Evolutionary conservation across 805 yeast species (phyloP), one percentile per base, ranked within the genome.

Genomic region (Candida odintsovae): DNA sequence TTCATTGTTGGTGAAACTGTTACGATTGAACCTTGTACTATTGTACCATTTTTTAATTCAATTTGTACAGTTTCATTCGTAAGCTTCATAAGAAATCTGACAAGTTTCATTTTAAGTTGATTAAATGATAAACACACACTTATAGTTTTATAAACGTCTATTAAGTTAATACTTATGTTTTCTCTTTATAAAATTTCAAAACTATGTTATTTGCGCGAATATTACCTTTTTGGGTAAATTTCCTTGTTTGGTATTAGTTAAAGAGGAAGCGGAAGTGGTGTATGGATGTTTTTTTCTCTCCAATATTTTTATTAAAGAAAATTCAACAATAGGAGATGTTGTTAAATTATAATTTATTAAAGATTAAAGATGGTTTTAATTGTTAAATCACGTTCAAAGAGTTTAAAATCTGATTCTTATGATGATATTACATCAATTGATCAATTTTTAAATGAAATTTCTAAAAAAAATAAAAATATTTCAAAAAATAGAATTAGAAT

Each of bases 1-100:
- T 90, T 90, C 98, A 90, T 90, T 51, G 86, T 77, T 23, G 97
- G 96, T 3, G 96, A 75, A 37, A 94, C 96, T 7, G 90, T 79
- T 37, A 85, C 79, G 22, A 92, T 71, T 13, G 90, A 86, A 0
- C 98, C 98, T 57, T 86, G 78, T 6, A 92, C 78, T 6, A 87
- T 75, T 5, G 92, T 86, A 36, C 97, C 97, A 65, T 92, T 89
- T 64, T 90, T 92, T 59, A 92, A 71, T 63, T 90, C 98, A 18
- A 90, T 86, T 44, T 92, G 90, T 2, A 92, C 92, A 43, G 89
- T 82, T 66, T 90, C 97, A 47, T 84, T 82, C 35, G 83, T 78
- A 58, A 92, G 70, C 59, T 89, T 90, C 87, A 87, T 87, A 50
- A 92, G 70, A 63, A 92, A 90, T 50, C 77, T 69, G 15, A 83